Conservation (phyloP, 2,329 filamentous ascomycete species). For the Microdochium paspali region DNA sequence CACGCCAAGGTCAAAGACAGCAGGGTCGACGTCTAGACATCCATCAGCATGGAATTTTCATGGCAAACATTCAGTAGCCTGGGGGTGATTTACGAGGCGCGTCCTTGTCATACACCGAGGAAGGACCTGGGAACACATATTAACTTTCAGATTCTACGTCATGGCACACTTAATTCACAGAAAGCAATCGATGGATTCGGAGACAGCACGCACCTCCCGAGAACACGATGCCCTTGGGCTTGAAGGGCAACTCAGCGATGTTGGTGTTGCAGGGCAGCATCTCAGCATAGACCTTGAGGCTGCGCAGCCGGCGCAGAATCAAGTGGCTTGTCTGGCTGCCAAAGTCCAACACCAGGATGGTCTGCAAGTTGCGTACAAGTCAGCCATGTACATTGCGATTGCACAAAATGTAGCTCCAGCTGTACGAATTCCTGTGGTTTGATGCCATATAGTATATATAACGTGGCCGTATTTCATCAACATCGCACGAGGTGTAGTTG, state of each 20-base stretch:
- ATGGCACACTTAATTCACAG: too few species aligned
- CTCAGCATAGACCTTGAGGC: slow-evolving; percentile 76
- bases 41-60: slow-evolving; percentile 2
- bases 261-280: slow-evolving; percentile 84
- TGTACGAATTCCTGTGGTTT: too few species aligned
- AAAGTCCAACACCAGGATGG: slow-evolving; percentile 65
- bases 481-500: too few species aligned
- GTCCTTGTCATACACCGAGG: slow-evolving; percentile 71
- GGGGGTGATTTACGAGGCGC: slow-evolving; percentile 38
- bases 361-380: slow-evolving; percentile 49
- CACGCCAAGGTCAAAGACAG: slow-evolving; percentile 66
- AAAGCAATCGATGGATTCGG: background rate
- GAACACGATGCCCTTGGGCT: slow-evolving; percentile 75
- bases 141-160: too few species aligned
- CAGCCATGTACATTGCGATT: too few species aligned
- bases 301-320: slow-evolving; percentile 65
- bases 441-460: too few species aligned
- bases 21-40: slow-evolving; percentile 58
- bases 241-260: slow-evolving; percentile 65
- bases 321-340: slow-evolving; percentile 65
- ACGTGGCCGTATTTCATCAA: too few species aligned
- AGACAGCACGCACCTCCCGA: slow-evolving; percentile 53
- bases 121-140: slow-evolving; percentile 32
- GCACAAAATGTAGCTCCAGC: too few species aligned
- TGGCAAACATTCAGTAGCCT: slow-evolving; percentile 1